Percentiles rank a stretch among this genome's conserved stretches.
phyloP scores from a whole-genome alignment of 805 yeast species.

The Ogataea philodendri region DNA sequence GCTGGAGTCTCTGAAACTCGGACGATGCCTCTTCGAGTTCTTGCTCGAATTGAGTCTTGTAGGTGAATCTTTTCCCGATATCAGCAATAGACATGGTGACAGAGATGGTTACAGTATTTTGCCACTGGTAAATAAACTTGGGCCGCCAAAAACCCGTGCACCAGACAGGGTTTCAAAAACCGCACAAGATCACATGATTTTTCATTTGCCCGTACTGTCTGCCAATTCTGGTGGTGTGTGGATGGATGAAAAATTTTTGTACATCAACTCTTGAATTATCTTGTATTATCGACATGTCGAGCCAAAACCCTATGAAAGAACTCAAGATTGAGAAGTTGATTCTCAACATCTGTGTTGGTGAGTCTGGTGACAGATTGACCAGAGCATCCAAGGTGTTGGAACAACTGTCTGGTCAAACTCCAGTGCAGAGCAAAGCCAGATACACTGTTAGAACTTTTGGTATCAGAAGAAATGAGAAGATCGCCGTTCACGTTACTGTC shows the following conservation, averaged over 20 bases:
- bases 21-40: conserved; percentile 26
- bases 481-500: conserved; percentile 98
- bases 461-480: conserved; percentile 99
- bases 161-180: conserved; percentile 7
- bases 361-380: conserved; percentile 99
- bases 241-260: conserved; percentile 18
- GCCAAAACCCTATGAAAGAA: conserved; percentile 96
- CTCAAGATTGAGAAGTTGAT: conserved; percentile 98
- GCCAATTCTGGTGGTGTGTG: conserved; percentile 12
- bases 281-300: conserved; percentile 12
- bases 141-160: too few species aligned
- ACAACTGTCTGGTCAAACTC: conserved; percentile 99
- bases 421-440: conserved; percentile 99
- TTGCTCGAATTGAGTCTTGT: conserved; percentile 23
- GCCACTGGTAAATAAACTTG: conserved; percentile 11
- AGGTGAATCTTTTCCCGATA: conserved; percentile 29
- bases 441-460: conserved; percentile 99
- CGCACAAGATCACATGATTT: conserved; percentile 8
- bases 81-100: conserved; percentile 34
- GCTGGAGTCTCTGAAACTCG: conserved; percentile 18
- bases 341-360: conserved; percentile 99
- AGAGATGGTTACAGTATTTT: conserved; percentile 7
- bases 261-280: conserved; percentile 8
- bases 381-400: conserved; percentile 99
- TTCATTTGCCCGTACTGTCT: conserved; percentile 9